A percentile compares a stretch with the other conserved stretches of the same genome.
These are phyloP conservation scores for Irpex lacteus DNA, from an alignment of 1,284 basidiomycete species.

Conservation along the genomic window DNA sequence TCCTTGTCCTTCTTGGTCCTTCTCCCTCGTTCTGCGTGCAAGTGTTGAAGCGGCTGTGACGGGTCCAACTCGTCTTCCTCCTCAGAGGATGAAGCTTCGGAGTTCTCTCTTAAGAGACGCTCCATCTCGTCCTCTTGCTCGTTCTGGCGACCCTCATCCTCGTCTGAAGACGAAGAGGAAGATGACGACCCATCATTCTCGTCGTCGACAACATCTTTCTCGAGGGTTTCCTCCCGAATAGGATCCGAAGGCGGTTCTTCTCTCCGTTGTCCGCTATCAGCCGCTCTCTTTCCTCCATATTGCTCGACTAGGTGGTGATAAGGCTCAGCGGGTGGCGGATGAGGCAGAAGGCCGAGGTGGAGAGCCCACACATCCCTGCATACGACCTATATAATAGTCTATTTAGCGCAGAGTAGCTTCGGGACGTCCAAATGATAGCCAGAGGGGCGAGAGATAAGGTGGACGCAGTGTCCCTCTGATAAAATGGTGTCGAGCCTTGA, in stretches of 20 bases:
- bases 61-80: slow-evolving; percentile 31
- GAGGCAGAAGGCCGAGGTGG: slow-evolving; percentile 62
- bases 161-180: neutral
- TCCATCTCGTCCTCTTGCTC: slow-evolving; percentile 10
- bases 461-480: neutral
- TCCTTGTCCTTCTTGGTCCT: slow-evolving; percentile 31
- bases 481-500: slow-evolving; percentile 27
- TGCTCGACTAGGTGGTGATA: slow-evolving; percentile 41
- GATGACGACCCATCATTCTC: slow-evolving; percentile 10
- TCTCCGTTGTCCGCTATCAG: neutral
- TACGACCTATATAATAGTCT: slow-evolving; percentile 46
- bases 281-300: slow-evolving; percentile 10
- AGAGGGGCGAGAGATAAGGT: neutral
- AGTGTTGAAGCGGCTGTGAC: slow-evolving; percentile 46
- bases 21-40: slow-evolving; percentile 35
- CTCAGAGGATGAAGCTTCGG: slow-evolving; percentile 14
- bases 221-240: neutral
- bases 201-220: neutral
- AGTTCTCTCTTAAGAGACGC: slow-evolving; percentile 15
- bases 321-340: slow-evolving; percentile 61
- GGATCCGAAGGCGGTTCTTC: neutral
- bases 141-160: neutral
- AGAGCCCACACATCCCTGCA: slow-evolving; percentile 83
- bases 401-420: neutral
- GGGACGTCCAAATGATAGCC: neutral